Evolutionary conservation across 2,329 filamentous ascomycete species (phyloP), one percentile per base, ranked within the genome.

Genomic region (Cladosporium sp.): DNA sequence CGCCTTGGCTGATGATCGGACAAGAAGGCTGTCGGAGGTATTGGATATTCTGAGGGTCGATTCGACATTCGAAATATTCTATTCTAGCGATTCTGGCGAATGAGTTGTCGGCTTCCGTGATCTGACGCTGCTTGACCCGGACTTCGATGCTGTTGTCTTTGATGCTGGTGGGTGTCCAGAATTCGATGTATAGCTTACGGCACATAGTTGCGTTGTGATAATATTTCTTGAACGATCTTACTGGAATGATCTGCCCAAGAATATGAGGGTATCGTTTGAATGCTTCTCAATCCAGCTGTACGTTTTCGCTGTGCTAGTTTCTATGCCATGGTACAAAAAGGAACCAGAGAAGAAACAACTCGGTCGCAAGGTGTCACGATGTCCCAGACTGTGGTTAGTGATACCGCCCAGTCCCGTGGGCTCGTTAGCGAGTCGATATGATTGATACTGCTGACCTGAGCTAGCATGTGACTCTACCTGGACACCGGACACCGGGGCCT

Each of bases 151-250:
- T 57, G 54, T 16, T 23, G 23, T 58, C 23, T 30, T 46, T 46
- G 57, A 48, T 48, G 36, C 30, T 30, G 23, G 36, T 59, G 36
- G 57, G 57, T 11, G 57, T 59, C 57, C 57, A 59, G 34, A 59
- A 59, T 13, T 46, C 36, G 57, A 59, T 46, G 26, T 48, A 48
- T 3, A 26, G 39, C 28, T 59, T 59, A 6, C 25, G 16, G 25
- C 36, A 59, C 57, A 59, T 59, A n/a, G 54, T 8, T 11, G 14
- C 2, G 8, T 46, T 23, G 8, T 46, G n/a, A 21, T 4, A n/a
- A 8, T 46, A 2, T n/a, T 21, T 46, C 8, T 46, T 13, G 39
- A 46, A 23, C 3, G n/a, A 21, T 46, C 3, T 13, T 13, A 14
- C 36, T 46, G 10, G 21, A 8, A 36, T 2, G 14, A 8, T 36